These are phyloP conservation scores for Yarrowia phangngaensis DNA, from an alignment of 805 yeast genomes.

Conservation along the genomic window DNA sequence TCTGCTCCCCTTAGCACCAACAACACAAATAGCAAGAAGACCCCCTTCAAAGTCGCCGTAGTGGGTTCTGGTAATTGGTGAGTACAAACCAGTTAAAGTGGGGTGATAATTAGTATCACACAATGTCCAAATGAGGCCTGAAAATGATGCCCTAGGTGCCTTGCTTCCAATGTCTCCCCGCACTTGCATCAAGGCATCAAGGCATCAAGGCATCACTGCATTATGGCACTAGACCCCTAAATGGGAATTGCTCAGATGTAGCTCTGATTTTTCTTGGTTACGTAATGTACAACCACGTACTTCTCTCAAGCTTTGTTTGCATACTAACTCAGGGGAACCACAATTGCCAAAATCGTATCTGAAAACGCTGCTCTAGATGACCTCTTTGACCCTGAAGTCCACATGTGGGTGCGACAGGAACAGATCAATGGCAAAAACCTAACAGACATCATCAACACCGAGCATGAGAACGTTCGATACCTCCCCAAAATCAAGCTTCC, in stretches of 20 bases:
- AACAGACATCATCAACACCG: slow-evolving; percentile 83
- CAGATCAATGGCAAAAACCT: slow-evolving; percentile 65
- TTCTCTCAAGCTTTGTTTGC: neutral
- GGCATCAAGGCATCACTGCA: too few relatives aligned
- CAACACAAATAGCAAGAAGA: slow-evolving; percentile 11
- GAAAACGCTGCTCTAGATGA: slow-evolving; percentile 78
- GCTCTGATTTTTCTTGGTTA: too few relatives aligned
- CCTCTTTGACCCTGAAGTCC: slow-evolving; percentile 67
- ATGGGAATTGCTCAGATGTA: too few relatives aligned
- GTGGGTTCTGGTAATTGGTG: slow-evolving; percentile 95
- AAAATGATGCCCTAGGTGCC: too few relatives aligned
- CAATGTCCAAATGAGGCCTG: too few relatives aligned
- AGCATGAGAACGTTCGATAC: slow-evolving; percentile 92
- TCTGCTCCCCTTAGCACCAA: slow-evolving; percentile 12
- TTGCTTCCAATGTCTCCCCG: neutral
- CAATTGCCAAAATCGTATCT: slow-evolving; percentile 91
- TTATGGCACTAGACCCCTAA: too few relatives aligned
- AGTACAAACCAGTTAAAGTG: slow-evolving; percentile 24
- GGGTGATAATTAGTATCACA: too few relatives aligned
- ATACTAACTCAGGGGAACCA: slow-evolving; percentile 62
- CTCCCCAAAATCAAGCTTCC: slow-evolving; percentile 88
- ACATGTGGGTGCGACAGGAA: slow-evolving; percentile 98
- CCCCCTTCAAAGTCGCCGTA: slow-evolving; percentile 59
- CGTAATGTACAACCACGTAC: neutral
- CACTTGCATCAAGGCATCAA: neutral